phyloP scores from a whole-genome alignment of 2,329 filamentous ascomycete genomes.

The Penicillium sp. region DNA sequence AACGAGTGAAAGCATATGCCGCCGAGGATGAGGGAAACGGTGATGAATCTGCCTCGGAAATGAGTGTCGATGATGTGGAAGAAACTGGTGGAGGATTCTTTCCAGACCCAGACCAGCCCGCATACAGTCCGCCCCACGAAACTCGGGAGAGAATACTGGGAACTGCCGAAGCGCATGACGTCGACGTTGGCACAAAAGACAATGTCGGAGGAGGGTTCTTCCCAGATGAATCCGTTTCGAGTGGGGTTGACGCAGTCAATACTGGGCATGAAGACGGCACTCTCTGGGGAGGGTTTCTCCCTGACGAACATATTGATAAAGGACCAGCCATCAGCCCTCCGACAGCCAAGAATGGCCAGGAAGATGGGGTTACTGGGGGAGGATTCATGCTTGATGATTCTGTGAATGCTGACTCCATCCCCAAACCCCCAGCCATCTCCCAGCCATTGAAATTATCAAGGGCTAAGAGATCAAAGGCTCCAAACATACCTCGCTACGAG shows the following conservation, averaged over 20 bases:
- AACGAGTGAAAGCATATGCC: constrained; percentile 65
- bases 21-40: constrained; percentile 36
- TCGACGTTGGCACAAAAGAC: not conserved
- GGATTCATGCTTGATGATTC: constrained; percentile 19
- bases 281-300: constrained; percentile 23
- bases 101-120: constrained; percentile 29
- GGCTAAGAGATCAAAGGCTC: not conserved
- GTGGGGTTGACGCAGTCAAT: not conserved
- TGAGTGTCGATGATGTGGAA: constrained; percentile 27
- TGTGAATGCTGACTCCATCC: not conserved
- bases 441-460: not conserved
- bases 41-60: constrained; percentile 38
- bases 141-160: not conserved
- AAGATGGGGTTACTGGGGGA: constrained; percentile 15
- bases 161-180: not conserved
- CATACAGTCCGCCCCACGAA: not conserved
- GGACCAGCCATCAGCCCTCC: not conserved
- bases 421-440: not conserved
- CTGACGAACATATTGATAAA: constrained; percentile 9
- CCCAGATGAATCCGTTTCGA: not conserved
- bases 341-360: not conserved
- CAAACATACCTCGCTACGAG: constrained; percentile 24
- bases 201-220: constrained; percentile 4
- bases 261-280: not conserved
- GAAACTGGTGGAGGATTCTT: constrained; percentile 41